Percentiles rank a stretch among this genome's conserved stretches.
Conservation (phyloP, 2,329 filamentous ascomycete genomes). For the Trematosphaeria pertusa region DNA sequence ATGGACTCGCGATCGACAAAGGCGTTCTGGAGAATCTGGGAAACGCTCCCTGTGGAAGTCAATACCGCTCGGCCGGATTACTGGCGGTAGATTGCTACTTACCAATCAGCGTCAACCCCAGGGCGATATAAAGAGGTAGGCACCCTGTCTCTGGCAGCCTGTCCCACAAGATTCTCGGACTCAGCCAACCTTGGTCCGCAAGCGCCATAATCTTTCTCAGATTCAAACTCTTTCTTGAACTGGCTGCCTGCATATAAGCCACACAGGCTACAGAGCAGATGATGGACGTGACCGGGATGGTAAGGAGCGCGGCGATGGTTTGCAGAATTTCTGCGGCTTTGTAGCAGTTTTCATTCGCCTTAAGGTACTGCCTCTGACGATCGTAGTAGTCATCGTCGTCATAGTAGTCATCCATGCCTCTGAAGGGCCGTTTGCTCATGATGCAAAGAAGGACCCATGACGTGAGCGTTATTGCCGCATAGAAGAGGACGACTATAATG, state of each 20-base stretch:
- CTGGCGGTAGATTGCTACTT: too few relatives aligned
- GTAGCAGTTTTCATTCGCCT: too few relatives aligned
- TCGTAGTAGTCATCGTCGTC: too few relatives aligned
- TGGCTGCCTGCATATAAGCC: slow-evolving; percentile 18
- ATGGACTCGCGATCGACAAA: slow-evolving; percentile 2
- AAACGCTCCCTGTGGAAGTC: slow-evolving; percentile 8
- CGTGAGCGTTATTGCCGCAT: slow-evolving; percentile 1
- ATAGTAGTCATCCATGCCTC: not conserved
- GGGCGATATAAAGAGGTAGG: too few relatives aligned
- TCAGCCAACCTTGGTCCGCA: slow-evolving; percentile 18
- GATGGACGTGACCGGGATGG: slow-evolving; percentile 17
- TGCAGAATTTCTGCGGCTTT: slow-evolving; percentile 7
- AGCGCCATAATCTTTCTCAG: slow-evolving; percentile 17
- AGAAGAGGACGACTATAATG: not conserved
- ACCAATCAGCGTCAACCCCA: too few relatives aligned
- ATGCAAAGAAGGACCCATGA: slow-evolving; percentile 2
- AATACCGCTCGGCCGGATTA: too few relatives aligned
- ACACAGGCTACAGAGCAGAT: slow-evolving; percentile 19
- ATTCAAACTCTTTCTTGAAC: slow-evolving; percentile 7
- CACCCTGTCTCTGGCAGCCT: too few relatives aligned
- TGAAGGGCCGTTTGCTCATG: slow-evolving; percentile 1
- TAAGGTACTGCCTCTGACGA: too few relatives aligned
- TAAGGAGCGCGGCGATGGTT: slow-evolving; percentile 14
- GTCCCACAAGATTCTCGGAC: slow-evolving; percentile 5
- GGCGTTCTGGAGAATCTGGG: slow-evolving; percentile 8